A percentile compares a stretch with the other conserved stretches of the same genome.
These are phyloP conservation scores for Murraya koenigii DNA, from an alignment of 345 rosid species.

Conservation along the genomic window DNA sequence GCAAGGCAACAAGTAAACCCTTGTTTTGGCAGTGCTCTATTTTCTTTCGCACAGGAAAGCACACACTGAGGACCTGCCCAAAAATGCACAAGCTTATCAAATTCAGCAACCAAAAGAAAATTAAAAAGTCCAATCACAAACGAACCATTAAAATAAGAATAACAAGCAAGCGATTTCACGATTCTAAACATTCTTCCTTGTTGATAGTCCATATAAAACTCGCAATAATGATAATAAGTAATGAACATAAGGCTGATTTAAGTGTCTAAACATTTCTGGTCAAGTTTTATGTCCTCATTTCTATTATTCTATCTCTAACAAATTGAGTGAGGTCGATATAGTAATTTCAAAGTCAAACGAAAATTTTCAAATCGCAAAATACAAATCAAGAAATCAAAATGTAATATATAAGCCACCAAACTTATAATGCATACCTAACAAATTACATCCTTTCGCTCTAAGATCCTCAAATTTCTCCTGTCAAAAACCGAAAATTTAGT, in stretches of 20 bases:
- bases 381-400: not conserved
- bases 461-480: constrained; percentile 95
- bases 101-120: not conserved
- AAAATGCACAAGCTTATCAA: constrained; percentile 9
- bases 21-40: constrained; percentile 65
- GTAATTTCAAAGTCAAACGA: not conserved
- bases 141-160: too few relatives aligned
- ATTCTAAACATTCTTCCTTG: not conserved
- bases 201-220: not conserved
- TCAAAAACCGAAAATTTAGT: not conserved
- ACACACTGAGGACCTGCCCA: constrained; percentile 86
- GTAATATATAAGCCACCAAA: not conserved
- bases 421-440: constrained; percentile 49
- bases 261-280: not conserved
- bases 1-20: constrained; percentile 91
- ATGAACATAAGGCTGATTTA: not conserved
- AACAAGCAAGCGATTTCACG: not conserved
- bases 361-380: not conserved
- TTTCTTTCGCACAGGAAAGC: constrained; percentile 83
- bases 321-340: not conserved
- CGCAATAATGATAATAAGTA: not conserved
- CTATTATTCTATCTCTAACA: not conserved
- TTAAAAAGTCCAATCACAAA: not conserved
- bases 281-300: not conserved
- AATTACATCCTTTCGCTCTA: constrained; percentile 72